Percentiles rank a stretch among this genome's conserved stretches.
These are phyloP conservation scores for Stipa capillata DNA, from an alignment of 176 grass and related monocot genomes.

Conservation along the genomic window DNA sequence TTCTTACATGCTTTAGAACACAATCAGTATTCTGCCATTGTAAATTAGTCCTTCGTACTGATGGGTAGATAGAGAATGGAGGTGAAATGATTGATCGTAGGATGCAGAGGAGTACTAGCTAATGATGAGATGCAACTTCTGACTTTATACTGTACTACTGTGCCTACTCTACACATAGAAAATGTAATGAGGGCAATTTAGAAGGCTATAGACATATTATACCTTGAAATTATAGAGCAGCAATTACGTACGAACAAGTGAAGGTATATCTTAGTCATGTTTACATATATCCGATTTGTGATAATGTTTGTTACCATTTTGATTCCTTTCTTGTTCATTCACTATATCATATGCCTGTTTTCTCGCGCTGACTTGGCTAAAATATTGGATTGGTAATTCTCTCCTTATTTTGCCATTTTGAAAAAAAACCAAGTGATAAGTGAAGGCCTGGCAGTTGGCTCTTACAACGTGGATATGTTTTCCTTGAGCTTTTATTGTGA, in stretches of 20 bases:
- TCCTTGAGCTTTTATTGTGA: not conserved
- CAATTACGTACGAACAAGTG: not conserved
- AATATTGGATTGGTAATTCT: not conserved
- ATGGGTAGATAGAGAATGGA: not conserved
- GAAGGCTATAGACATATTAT: not conserved
- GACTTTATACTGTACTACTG: not conserved
- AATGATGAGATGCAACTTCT: not conserved
- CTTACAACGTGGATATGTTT: not conserved
- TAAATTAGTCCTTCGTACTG: not conserved
- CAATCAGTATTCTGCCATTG: not conserved
- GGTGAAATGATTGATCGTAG: not conserved
- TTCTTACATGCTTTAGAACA: not conserved
- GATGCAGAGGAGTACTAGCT: not conserved
- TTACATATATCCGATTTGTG: not conserved
- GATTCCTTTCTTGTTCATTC: not conserved
- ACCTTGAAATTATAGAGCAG: not conserved
- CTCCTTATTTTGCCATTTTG: not conserved
- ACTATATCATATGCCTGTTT: not conserved
- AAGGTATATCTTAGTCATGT: not conserved
- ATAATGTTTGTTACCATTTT: not conserved
- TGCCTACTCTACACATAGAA: no score
- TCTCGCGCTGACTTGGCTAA: not conserved
- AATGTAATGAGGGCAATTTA: not conserved
- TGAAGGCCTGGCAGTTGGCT: not conserved
- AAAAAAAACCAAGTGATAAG: not conserved